These are phyloP conservation scores for Gymnopilus junonius DNA, from an alignment of 768 basidiomycete species.

Conservation along the genomic window DNA sequence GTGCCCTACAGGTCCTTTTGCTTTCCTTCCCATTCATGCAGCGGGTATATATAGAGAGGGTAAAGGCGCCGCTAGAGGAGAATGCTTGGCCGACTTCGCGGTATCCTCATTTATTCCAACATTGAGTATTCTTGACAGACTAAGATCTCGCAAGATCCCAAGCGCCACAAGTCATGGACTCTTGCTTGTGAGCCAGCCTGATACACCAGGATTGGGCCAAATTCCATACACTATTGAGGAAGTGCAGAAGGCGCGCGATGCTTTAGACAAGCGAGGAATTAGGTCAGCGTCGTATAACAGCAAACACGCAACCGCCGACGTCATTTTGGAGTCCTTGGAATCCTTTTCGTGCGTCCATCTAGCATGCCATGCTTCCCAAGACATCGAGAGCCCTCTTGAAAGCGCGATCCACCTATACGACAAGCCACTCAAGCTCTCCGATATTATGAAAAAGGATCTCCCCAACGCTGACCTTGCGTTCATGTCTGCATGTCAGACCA, in stretches of 20 bases:
- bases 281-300: neutral
- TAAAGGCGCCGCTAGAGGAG: neutral
- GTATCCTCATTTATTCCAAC: constrained; percentile 24
- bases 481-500: constrained; percentile 28
- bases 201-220: constrained; percentile 10
- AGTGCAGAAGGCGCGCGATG: neutral
- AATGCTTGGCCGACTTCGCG: constrained; percentile 13
- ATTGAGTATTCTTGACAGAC: neutral
- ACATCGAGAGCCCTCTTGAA: constrained; percentile 42
- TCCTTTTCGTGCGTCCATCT: constrained; percentile 32
- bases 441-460: constrained; percentile 6
- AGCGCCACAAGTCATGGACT: constrained; percentile 10
- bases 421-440: constrained; percentile 15
- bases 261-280: neutral
- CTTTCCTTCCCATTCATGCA: constrained; percentile 37
- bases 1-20: constrained; percentile 34
- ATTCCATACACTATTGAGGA: constrained; percentile 13
- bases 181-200: constrained; percentile 11
- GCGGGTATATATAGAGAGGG: constrained; percentile 29
- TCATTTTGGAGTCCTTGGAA: constrained; percentile 10
- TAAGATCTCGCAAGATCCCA: neutral
- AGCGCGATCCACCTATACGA: constrained; percentile 24
- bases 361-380: constrained; percentile 60
- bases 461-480: constrained; percentile 12
- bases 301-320: constrained; percentile 15